A percentile compares a stretch with the other conserved stretches of the same genome.
phyloP scores from a whole-genome alignment of 129 eudicot species.

The Saposhnikovia divaricata region DNA sequence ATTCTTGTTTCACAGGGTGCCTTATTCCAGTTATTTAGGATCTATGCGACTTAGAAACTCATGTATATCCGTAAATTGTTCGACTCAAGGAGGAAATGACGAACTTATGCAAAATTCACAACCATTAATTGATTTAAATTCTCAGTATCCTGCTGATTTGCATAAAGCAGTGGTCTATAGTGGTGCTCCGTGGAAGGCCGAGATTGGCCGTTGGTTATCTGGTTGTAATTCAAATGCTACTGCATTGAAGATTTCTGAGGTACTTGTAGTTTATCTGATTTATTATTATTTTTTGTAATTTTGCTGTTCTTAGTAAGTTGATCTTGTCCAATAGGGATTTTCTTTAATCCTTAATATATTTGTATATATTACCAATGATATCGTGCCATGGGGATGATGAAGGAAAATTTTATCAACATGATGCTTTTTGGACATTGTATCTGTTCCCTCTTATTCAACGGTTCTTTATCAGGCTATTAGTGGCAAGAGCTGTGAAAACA shows the following conservation, averaged over 20 bases:
- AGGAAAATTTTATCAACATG: neutral
- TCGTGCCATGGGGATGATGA: constrained; percentile 1
- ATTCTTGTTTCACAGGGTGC: constrained; percentile 49
- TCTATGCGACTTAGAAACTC: constrained; percentile 43
- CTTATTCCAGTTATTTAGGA: constrained; percentile 48
- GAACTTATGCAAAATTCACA: constrained; percentile 14
- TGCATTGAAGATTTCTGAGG: constrained; percentile 63
- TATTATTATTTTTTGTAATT: neutral
- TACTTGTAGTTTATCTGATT: constrained; percentile 13
- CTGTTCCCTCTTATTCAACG: constrained; percentile 14
- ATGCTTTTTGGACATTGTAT: neutral
- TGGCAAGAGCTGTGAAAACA: constrained; percentile 68
- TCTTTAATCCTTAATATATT: neutral
- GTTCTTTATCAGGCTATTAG: constrained; percentile 42
- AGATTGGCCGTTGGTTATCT: constrained; percentile 79
- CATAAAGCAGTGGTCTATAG: constrained; percentile 76
- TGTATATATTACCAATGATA: neutral
- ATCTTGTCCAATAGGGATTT: neutral
- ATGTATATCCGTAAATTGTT: constrained; percentile 35
- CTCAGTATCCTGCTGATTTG: constrained; percentile 59
- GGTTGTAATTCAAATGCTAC: constrained; percentile 58
- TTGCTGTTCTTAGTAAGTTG: neutral
- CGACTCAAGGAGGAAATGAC: constrained; percentile 19
- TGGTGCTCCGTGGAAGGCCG: constrained; percentile 96
- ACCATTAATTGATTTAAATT: constrained; percentile 31